phyloP scores from a whole-genome alignment of 1,284 basidiomycete species.

The Apiotrichum laibachii region DNA sequence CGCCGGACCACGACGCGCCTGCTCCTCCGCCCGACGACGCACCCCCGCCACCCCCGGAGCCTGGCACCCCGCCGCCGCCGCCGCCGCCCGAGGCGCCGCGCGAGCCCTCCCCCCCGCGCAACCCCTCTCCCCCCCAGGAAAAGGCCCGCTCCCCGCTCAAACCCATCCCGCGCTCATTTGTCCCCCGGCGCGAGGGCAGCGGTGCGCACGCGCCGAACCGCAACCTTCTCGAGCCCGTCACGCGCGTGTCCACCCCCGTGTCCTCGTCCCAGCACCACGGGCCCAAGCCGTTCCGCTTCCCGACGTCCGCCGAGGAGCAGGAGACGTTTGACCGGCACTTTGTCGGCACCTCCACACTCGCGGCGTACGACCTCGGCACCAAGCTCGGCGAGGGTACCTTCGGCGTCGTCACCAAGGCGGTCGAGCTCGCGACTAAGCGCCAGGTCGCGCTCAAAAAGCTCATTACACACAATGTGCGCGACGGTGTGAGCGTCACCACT shows the following conservation, averaged over 20 bases:
- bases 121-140: slow-evolving; percentile 11
- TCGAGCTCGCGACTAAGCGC: slow-evolving; percentile 61
- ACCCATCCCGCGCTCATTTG: background rate
- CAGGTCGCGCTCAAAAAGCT: slow-evolving; percentile 77
- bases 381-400: slow-evolving; percentile 95
- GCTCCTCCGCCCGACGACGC: slow-evolving; percentile 31
- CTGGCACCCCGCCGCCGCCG: slow-evolving; percentile 12
- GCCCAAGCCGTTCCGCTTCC: slow-evolving; percentile 41
- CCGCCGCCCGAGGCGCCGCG: slow-evolving; percentile 16
- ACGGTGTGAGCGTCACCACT: slow-evolving; percentile 87
- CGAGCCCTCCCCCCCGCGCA: background rate
- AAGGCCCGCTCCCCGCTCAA: slow-evolving; percentile 6
- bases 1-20: slow-evolving; percentile 48
- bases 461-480: slow-evolving; percentile 93
- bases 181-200: slow-evolving; percentile 24
- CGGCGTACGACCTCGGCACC: slow-evolving; percentile 74
- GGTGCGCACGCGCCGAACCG: slow-evolving; percentile 48
- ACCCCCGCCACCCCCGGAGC: slow-evolving; percentile 17
- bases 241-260: slow-evolving; percentile 26
- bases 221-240: slow-evolving; percentile 33
- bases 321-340: slow-evolving; percentile 66
- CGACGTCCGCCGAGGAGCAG: slow-evolving; percentile 65
- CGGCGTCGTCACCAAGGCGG: slow-evolving; percentile 86
- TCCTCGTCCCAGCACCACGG: slow-evolving; percentile 1
- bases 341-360: slow-evolving; percentile 69